Evolutionary conservation across 768 basidiomycete species (phyloP).

Genomic region (Tulasnella sp.): DNA sequence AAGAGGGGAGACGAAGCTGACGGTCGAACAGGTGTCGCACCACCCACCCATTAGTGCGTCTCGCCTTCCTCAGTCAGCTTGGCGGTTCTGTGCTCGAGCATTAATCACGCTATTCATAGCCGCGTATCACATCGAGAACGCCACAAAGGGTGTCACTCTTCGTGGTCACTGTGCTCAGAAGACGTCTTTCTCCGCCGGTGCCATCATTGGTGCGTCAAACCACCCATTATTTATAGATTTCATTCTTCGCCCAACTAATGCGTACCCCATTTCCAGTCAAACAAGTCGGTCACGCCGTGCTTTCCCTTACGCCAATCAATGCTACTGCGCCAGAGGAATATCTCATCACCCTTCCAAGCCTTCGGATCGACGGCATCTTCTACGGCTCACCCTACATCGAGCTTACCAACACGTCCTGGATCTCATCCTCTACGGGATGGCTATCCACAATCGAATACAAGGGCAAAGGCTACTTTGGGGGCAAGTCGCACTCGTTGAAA

Average conservation of each 20-base stretch:
- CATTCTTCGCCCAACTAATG: constrained; percentile 21
- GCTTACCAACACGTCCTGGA: constrained; percentile 70
- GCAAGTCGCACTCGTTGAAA: constrained; percentile 89
- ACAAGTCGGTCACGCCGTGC: constrained; percentile 86
- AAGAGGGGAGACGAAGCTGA: constrained; percentile 69
- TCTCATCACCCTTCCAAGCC: constrained; percentile 81
- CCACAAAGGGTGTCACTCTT: constrained; percentile 58
- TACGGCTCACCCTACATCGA: constrained; percentile 79
- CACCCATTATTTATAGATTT: neutral
- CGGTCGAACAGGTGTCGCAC: constrained; percentile 94
- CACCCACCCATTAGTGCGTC: constrained; percentile 39
- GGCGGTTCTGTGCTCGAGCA: too few relatives aligned
- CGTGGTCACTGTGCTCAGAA: constrained; percentile 91
- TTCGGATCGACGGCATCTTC: constrained; percentile 87
- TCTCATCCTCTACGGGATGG: constrained; percentile 56
- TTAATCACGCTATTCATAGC: constrained; percentile 38
- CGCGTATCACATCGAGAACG: constrained; percentile 79
- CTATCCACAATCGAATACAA: constrained; percentile 75
- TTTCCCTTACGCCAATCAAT: constrained; percentile 52
- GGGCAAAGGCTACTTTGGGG: constrained; percentile 90
- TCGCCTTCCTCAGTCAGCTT: too few relatives aligned
- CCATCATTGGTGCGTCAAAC: constrained; percentile 31
- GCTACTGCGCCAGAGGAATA: constrained; percentile 51
- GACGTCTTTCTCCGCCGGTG: constrained; percentile 71
- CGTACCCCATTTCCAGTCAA: constrained; percentile 46